These are phyloP conservation scores for Ophiostoma tasmaniense DNA, from an alignment of 2,329 filamentous ascomycete species.

Conservation along the genomic window DNA sequence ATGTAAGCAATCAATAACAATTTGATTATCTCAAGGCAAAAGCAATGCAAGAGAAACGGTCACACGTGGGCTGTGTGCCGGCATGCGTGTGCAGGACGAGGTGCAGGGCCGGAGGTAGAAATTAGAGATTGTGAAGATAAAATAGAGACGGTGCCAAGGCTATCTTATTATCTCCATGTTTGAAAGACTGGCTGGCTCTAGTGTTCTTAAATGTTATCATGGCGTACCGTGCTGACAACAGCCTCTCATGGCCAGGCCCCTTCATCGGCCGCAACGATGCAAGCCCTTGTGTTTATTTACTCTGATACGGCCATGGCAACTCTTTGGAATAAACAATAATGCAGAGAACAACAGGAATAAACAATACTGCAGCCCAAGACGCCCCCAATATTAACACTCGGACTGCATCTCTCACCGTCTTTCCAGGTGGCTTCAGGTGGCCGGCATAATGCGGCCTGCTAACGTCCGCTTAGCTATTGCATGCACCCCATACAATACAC, in stretches of 20 bases:
- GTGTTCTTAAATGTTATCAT: not conserved
- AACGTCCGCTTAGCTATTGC: not conserved
- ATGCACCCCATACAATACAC: not conserved
- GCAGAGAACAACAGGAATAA: not conserved
- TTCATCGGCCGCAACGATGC: not conserved
- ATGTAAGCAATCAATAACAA: too few relatives aligned
- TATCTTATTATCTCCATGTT: too few relatives aligned
- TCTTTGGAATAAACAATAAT: too few relatives aligned
- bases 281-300: not conserved
- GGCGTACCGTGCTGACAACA: not conserved
- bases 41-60: not conserved
- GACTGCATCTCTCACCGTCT: constrained; percentile 5
- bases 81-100: constrained; percentile 7
- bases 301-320: too few relatives aligned
- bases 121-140: not conserved
- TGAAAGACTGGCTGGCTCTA: not conserved
- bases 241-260: not conserved
- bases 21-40: too few relatives aligned
- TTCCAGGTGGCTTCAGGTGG: not conserved
- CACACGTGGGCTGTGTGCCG: constrained; percentile 2
- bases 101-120: not conserved
- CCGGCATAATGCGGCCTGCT: constrained; percentile 6
- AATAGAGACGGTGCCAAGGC: not conserved
- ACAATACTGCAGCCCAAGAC: not conserved
- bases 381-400: not conserved